Evolutionary conservation across 2,329 filamentous ascomycete genomes (phyloP), one percentile per base, ranked within the genome.

Genomic region (Pseudocercospora fijiensis): DNA sequence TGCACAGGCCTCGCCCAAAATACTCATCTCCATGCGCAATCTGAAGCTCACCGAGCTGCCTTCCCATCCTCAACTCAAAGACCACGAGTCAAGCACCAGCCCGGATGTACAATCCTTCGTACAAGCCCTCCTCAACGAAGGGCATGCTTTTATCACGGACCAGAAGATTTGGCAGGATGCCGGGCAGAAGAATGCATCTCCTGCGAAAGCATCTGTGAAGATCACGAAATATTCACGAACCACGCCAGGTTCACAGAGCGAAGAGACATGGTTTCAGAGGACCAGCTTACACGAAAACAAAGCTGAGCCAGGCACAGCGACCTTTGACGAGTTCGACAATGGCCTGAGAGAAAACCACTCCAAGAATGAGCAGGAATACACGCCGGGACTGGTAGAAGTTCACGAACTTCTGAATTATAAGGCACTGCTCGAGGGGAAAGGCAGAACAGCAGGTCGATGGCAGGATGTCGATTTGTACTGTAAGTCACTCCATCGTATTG

Each of bases 251-350:
- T 11, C 62, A 33, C 13, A 58, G 51, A 9, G 64, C 73, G 74
- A 58, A 30, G 88, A 90, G 76, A 82, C 80, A 18, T 92, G 89
- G 89, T 83, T 83, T 59, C 85, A 85, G 45, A 83, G 90, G 61
- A 82, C 82, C 51, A 89, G 86, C 73, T 76, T 84, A 47, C 89
- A 92, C 73, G 78, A 78, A 62, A 82, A 88, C 70, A 77, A 75
- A 5, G 76, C 79, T 18, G 77, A 76, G 43, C 71, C 71, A 24
- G 83, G 85, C 8, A 86, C 86, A 0, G 88, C 87, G 9, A 79
- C 73, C 52, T 90, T 87, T 84, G 78, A 77, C 0, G 89, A 92
- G 75, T 90, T 91, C 73, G 79, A 82, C 41, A 75, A 74, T 33
- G 82, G 80, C 67, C 83, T 91, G 73, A 85, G 87, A 69, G 79